A percentile compares a stretch with the other conserved stretches of the same genome.
Conservation (phyloP, 805 yeast species). For the Zygosaccharomyces bisporus region DNA sequence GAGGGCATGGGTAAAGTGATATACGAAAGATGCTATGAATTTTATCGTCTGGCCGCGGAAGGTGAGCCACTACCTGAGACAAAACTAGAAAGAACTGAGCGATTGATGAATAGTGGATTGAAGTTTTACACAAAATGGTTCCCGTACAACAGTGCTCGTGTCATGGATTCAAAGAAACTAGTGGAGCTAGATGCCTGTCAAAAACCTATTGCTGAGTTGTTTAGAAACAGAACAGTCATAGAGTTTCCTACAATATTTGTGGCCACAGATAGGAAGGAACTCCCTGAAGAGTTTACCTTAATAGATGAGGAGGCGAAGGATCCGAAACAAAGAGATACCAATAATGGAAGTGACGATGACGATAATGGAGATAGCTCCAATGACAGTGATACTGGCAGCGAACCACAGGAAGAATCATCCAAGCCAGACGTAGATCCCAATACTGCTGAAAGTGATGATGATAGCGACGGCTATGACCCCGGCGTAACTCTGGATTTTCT, state of each 20-base stretch:
- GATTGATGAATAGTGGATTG: constrained; percentile 16
- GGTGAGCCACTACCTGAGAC: constrained; percentile 11
- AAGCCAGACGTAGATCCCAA: constrained; percentile 3
- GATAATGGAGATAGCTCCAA: constrained; percentile 6
- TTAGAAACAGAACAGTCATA: constrained; percentile 58
- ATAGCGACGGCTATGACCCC: constrained; percentile 27
- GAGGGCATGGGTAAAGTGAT: constrained; percentile 35
- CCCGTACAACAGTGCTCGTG: constrained; percentile 31
- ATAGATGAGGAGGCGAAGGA: constrained; percentile 26
- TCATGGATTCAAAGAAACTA: constrained; percentile 37
- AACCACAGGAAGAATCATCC: constrained; percentile 22
- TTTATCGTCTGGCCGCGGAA: constrained; percentile 12
- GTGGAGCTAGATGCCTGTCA: constrained; percentile 37
- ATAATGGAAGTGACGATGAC: constrained; percentile 16
- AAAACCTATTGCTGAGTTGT: constrained; percentile 42
- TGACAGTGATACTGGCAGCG: constrained; percentile 10
- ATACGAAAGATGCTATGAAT: constrained; percentile 27
- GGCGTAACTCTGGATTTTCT: constrained; percentile 29
- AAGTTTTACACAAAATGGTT: constrained; percentile 32
- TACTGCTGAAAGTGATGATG: constrained; percentile 7
- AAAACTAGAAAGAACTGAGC: constrained; percentile 18
- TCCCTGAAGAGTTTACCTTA: constrained; percentile 30
- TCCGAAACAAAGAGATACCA: constrained; percentile 16
- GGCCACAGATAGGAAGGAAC: constrained; percentile 24
- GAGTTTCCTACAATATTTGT: constrained; percentile 74